Base-by-base conservation (phyloP, 139 green algal genomes). In the Klebsormidium nitens region DNA sequence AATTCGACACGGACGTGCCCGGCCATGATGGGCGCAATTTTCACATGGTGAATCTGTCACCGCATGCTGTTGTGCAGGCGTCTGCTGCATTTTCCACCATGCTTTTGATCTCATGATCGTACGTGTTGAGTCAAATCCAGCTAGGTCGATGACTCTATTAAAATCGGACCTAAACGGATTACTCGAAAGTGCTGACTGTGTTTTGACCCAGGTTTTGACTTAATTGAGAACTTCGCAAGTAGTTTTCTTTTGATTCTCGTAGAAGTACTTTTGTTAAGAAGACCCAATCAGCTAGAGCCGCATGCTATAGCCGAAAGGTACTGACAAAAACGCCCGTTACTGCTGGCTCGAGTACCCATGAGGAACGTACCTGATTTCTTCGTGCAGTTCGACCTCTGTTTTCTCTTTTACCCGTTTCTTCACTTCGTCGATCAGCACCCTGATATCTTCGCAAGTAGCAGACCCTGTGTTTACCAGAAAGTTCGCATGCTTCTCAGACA, bases 401-500 rank as follows among this genome's bases (percentile, higher is more conserved):
- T 42, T n/a, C 5, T 40, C 26, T 11, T 23, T 60, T 40, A 76
- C 71, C 46, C 44, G 31, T 2, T 23, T 42, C 57, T 85, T 81
- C 8, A 84, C 59, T 17, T 57, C 19, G 11, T 55, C 32, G 42
- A 84, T 84, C 29, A 84, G 64, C 37, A 8, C 76, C 29, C 36
- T 28, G 60, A 84, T 78, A 48, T 84, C 78, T 6, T 36, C 26
- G 31, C 49, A 31, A 23, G 5, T 82, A 2, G 34, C 67, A 2
- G 28, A 60, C 19, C 47, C 64, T 59, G 5, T 44, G 59, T 79
- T 81, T 1, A 85, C 56, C 0, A 85, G 72, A 61, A 81, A 85
- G 62, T 85, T 85, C 26, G 77, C 79, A 59, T 85, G 79, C 32
- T 74, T 59, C 0, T 80, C 36, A 11, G 79, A 85, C 3, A 85